Base-by-base conservation (phyloP, 1,139 yeast species). In the Nadsonia commutata region DNA sequence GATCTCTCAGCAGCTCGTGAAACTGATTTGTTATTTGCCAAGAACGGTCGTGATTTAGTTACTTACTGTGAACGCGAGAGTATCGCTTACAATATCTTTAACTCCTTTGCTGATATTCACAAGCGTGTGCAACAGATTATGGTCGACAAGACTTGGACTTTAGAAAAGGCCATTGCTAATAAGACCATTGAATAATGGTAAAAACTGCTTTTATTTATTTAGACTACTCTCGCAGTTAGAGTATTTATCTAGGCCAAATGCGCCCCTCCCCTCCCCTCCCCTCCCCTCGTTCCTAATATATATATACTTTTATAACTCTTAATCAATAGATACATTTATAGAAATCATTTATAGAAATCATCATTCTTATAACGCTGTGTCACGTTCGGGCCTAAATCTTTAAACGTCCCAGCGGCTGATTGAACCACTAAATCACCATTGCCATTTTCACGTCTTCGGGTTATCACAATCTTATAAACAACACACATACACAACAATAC, bases 1-100 rank as follows among this genome's bases (percentile, higher is more conserved):
- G 99, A 90, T 61, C 69, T 90, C 52, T 77, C 86, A 48, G 98
- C 98, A 20, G 97, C 97, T 27, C 79, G 81, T 58, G 96, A 90
- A 61, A 86, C 98, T 42, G 88, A 93, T 61, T 68, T 88, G 54
- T 67, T 90, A 53, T 90, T 90, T 63, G 98, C 98, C 44, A 90
- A 86, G 66, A 76, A 77, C 51, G 98, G 96, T 40, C 78, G 81
- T 55, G 98, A 90, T 60, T 72, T 90, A 54, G 81, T 90, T 52
- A 80, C 77, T 43, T 88, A 76, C 65, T 90, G 97, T 65, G 71
- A 71, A 53, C 67, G 80, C 39, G 93, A 88, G 59, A 67, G 71
- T 40, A 82, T 90, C 51, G 94, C 95, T 11, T 90, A 78, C 67
- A 77, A 80, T 40, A 93, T 80, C 57, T 90, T 93, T 62, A 75